Percentiles rank a stretch among this genome's conserved stretches.
Evolutionary conservation across 352 stramenopile species (phyloP).

Genomic region (Phytophthora pluvialis): DNA sequence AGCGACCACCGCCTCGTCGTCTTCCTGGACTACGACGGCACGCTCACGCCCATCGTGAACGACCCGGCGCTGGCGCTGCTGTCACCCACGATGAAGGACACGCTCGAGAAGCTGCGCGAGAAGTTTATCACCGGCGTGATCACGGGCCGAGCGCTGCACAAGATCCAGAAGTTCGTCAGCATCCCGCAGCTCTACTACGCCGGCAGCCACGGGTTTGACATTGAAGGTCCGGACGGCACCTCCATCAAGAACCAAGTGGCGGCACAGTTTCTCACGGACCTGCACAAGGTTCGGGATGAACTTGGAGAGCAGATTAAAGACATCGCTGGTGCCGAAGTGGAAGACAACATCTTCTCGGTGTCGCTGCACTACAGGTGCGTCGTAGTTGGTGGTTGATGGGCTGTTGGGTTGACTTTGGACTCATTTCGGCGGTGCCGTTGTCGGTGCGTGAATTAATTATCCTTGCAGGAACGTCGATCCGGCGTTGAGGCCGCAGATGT

Average conservation of each 20-base stretch:
- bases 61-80: slow-evolving; percentile 81
- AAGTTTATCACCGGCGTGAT: slow-evolving; percentile 90
- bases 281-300: slow-evolving; percentile 65
- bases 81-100: slow-evolving; percentile 66
- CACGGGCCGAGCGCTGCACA: slow-evolving; percentile 83
- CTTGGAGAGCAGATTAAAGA: slow-evolving; percentile 49
- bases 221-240: slow-evolving; percentile 78
- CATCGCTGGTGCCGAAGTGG: slow-evolving; percentile 74
- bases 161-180: slow-evolving; percentile 90
- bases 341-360: slow-evolving; percentile 91
- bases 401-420: slow-evolving; percentile 1
- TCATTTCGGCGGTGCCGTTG: not conserved
- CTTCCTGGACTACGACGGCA: slow-evolving; percentile 92
- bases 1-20: slow-evolving; percentile 71
- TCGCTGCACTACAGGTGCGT: slow-evolving; percentile 88
- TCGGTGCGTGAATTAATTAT: not conserved
- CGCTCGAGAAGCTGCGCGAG: slow-evolving; percentile 76
- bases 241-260: slow-evolving; percentile 88
- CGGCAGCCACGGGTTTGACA: slow-evolving; percentile 91
- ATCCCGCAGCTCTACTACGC: slow-evolving; percentile 91
- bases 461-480: slow-evolving; percentile 64
- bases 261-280: slow-evolving; percentile 69
- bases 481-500: slow-evolving; percentile 44
- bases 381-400: not conserved
- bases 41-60: slow-evolving; percentile 90